Conservation (phyloP, 768 basidiomycete genomes). For the Lentinula raphanica region DNA sequence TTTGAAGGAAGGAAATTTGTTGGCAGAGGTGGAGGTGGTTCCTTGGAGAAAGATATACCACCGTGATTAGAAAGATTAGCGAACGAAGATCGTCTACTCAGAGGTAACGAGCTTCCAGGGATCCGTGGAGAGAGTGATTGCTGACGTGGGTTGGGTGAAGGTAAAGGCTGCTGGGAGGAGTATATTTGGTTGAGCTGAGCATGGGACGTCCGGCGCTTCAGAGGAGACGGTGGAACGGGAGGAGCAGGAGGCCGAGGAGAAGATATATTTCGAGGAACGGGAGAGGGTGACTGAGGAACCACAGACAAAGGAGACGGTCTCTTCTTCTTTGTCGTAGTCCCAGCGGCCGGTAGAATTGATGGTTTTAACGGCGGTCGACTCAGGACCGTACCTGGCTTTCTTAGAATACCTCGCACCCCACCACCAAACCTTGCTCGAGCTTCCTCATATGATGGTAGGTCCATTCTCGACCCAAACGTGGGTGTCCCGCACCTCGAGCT, state of each 20-base stretch:
- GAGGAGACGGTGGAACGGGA: slow-evolving; percentile 14
- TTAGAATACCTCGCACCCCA: slow-evolving; percentile 5
- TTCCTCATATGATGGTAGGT: slow-evolving; percentile 42
- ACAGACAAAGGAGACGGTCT: slow-evolving; percentile 28
- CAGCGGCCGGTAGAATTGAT: slow-evolving; percentile 15
- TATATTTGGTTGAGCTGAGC: slow-evolving; percentile 17
- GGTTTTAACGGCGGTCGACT: slow-evolving; percentile 18
- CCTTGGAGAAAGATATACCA: background rate
- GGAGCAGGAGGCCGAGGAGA: slow-evolving; percentile 8
- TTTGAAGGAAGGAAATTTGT: background rate
- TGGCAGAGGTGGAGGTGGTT: background rate
- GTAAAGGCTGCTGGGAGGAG: slow-evolving; percentile 8
- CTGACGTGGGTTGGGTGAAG: slow-evolving; percentile 4
- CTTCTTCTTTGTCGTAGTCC: slow-evolving; percentile 25
- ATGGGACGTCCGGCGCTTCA: slow-evolving; percentile 18
- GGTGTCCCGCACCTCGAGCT: slow-evolving; percentile 56
- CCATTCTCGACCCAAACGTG: slow-evolving; percentile 53
- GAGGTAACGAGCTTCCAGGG: slow-evolving; percentile 6
- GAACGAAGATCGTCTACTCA: background rate
- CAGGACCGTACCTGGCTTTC: background rate
- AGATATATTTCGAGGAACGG: slow-evolving; percentile 10
- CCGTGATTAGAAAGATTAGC: slow-evolving; percentile 4
- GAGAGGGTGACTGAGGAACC: slow-evolving; percentile 16
- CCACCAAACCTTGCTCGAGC: slow-evolving; percentile 36
- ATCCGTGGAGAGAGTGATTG: slow-evolving; percentile 4